phyloP scores from a whole-genome alignment of 1,284 basidiomycete species.

The Boletus sp. region DNA sequence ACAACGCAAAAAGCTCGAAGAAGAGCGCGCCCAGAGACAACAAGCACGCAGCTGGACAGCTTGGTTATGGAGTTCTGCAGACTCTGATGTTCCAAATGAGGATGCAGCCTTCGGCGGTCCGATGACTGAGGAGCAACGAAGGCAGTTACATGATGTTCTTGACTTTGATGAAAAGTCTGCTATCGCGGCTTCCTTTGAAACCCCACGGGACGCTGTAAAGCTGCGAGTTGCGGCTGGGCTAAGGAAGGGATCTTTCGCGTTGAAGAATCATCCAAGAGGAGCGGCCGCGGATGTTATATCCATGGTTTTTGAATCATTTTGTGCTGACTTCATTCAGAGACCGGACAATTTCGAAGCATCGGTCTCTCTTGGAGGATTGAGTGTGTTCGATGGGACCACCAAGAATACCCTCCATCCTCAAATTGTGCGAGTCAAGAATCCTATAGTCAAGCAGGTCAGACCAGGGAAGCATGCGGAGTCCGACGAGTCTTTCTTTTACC shows the following conservation, averaged over 20 bases:
- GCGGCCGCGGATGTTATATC: constrained; percentile 75
- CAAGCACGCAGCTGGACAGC: constrained; percentile 66
- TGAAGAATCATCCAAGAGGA: constrained; percentile 72
- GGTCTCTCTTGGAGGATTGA: constrained; percentile 84
- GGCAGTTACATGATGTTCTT: constrained; percentile 90
- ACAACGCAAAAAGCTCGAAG: constrained; percentile 65
- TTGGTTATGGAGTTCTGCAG: constrained; percentile 82
- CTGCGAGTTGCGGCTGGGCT: constrained; percentile 77
- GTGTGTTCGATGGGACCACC: constrained; percentile 92
- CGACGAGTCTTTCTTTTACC: constrained; percentile 85
- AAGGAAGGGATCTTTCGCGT: constrained; percentile 82
- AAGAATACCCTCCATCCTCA: constrained; percentile 82
- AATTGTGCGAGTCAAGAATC: constrained; percentile 90
- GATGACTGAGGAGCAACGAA: constrained; percentile 91
- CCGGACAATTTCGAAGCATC: constrained; percentile 80
- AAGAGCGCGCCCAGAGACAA: constrained; percentile 59
- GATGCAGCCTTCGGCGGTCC: constrained; percentile 60
- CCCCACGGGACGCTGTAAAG: constrained; percentile 83
- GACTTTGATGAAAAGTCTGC: constrained; percentile 91
- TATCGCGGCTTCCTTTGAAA: constrained; percentile 64
- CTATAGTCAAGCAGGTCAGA: constrained; percentile 2
- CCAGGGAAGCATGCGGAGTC: constrained; percentile 32
- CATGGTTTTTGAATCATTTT: constrained; percentile 86
- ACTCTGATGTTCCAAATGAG: constrained; percentile 38
- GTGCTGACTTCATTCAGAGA: constrained; percentile 83